Evolutionary conservation across 768 basidiomycete genomes (phyloP), one percentile per base, ranked within the genome.

Genomic region (Naematelia aurantialba): DNA sequence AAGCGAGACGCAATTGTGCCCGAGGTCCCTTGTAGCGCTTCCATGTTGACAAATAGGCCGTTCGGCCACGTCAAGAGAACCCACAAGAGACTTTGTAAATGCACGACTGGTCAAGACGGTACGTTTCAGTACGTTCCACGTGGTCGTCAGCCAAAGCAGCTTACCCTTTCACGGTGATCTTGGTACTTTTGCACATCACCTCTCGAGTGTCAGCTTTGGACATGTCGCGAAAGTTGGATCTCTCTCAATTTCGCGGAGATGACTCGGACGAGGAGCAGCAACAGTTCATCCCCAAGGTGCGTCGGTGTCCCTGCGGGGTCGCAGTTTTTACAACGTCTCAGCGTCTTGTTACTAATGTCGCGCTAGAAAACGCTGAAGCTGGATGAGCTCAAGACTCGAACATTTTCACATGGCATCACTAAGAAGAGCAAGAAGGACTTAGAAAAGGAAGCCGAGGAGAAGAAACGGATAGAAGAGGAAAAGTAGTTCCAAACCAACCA

Each of bases 351-450:
- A 17, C 34, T 39, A 17, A 39, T 17, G 34, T 17, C 17, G 8
- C 8, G 34, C 8, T 39, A 60, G 62, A 47, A n/a, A 42, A 89
- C 87, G 81, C 81, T 87, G 58, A 64, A 68, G 24, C 81, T 94
- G 60, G 89, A 90, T 69, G 86, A 88, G 71, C 84, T 87, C 68
- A 94, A 94, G 78, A 79, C 88, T 59, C 87, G 88, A 31, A 87
- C 89, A 49, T 96, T 89, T 78, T 78, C 89, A 29, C 85, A 89
- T 72, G 91, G 78, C n/a, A 88, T 84, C 34, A 84, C 87, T 53
- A 85, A 86, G 60, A 97, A 98, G 80, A 91, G 91, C 14, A 86
- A 87, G 59, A 82, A 89, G 64, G 93, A 98, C 78, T 88, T 88
- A 69, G 96, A 98, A 74, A 86, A 86, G 70, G 93, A 97, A 69